Base-by-base conservation (phyloP, 208 protist species). In the Trypanosoma scelopori region DNA sequence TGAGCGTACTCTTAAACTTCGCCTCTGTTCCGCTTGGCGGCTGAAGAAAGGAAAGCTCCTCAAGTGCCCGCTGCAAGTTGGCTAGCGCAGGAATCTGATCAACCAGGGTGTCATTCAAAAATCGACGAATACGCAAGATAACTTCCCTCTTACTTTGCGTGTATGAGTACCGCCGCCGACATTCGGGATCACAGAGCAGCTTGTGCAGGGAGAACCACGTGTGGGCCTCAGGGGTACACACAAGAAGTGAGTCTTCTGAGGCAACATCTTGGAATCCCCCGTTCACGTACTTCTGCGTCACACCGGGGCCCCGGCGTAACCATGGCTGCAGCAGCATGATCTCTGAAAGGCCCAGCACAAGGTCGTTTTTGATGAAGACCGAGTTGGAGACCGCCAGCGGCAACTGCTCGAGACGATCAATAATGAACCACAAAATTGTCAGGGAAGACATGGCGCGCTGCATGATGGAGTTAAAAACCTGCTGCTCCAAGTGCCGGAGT, bases 141-240 rank as follows among this genome's bases (percentile, higher is more conserved):
- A 79, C 61, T 28, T 91, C 84, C 73, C 95, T 97, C 56, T 85
- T 91, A 71, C 82, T 68, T 69, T 85, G 66, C 20, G 86, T 97
- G 68, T 91, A 97, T 45, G 62, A 58, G 60, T 97, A 97, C 59
- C 87, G 76, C 5, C 69, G 55, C 1, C 92, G 84, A 68, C 87
- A 94, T 50, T 92, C 84, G 7, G 72, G 74, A 60, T 95, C 82
- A 67, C 87, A 94, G 4, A 97, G 76, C 9, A 97, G 68, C 49
- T 91, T 91, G 73, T 97, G 92, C n/a, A 97, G 43, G 46, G 80
- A 84, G 60, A 97, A 95, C 89, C 92, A 97, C 23, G 79, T 75
- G 59, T 97, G 92, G 1, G 92, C 92, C 70, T 97, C 89, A 1
- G 87, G 83, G 18, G 81, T 72, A 63, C 89, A 95, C 11, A 97